Base-by-base conservation (phyloP, 2,329 filamentous ascomycete species). In the Microsporum audouinii region DNA sequence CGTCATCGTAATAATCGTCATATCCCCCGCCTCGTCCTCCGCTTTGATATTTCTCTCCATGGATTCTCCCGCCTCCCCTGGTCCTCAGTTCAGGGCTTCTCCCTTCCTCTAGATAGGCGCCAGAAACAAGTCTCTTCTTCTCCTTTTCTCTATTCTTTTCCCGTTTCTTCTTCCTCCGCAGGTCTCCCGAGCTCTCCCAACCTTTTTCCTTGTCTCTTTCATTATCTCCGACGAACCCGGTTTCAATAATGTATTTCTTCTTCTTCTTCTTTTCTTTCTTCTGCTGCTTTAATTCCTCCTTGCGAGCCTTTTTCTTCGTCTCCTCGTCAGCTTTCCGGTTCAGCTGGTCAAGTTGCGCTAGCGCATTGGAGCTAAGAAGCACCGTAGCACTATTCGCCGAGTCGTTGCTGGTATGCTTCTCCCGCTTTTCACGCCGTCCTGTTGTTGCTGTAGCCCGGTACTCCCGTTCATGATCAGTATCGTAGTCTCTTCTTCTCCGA, bases 71-170 rank as follows among this genome's bases (percentile, higher is more conserved):
- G 77, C 73, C 65, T 69, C 65, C 80, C 75, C 68, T 80, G 75
- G 68, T 81, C 77, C 64, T 80, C 75, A 72, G 80, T 77, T 71
- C 81, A 69, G 74, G 69, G 53, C 69, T 71, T 41, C 72, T 77
- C 0, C 86, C 87, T 70, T 89, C 87, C 68, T 89, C 87, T 66
- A 88, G 76, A 17, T 87, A 74, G 0, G 85, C 84, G 23, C 86
- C 87, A 64, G 87, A 89, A 23, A 87, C 85, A n/a, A 88, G 78
- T 63, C 87, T 77, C 61, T 79, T 79, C 68, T 84, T 83, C 65
- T 62, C 67, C 63, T 60, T 71, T 62, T 64, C 68, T 59, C 51
- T 68, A 60, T 58, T 62, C 57, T 49, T 67, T 64, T 43, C 66
- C 67, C 63, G 65, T 63, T 64, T 65, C 63, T 69, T 61, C 59